A percentile compares a stretch with the other conserved stretches of the same genome.
phyloP scores from a whole-genome alignment of 805 yeast genomes.

The Candida sphagnicola region DNA sequence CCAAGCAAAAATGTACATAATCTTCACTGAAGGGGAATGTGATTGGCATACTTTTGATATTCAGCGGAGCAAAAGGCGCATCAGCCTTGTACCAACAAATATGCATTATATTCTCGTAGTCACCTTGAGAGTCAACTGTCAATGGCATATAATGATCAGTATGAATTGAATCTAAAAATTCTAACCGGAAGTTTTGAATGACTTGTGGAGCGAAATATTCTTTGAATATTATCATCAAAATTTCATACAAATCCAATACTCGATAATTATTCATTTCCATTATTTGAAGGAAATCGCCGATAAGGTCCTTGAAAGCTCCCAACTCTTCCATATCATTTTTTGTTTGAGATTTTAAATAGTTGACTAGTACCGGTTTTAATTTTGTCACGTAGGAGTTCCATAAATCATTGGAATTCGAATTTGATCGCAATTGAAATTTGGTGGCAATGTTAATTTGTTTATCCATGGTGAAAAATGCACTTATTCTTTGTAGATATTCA shows the following conservation, averaged over 20 bases:
- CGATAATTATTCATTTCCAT: constrained; percentile 69
- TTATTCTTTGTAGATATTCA: constrained; percentile 54
- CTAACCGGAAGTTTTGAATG: constrained; percentile 51
- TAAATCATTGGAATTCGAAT: constrained; percentile 61
- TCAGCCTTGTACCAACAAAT: constrained; percentile 67
- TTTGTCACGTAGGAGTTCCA: constrained; percentile 69
- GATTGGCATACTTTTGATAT: constrained; percentile 54
- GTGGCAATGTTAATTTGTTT: constrained; percentile 62
- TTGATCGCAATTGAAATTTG: constrained; percentile 57
- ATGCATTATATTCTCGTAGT: constrained; percentile 60
- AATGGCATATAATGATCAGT: constrained; percentile 90
- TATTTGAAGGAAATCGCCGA: constrained; percentile 72
- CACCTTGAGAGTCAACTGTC: constrained; percentile 53
- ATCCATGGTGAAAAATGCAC: constrained; percentile 79
- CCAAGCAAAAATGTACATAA: constrained; percentile 82
- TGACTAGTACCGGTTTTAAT: constrained; percentile 54
- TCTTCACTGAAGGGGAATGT: constrained; percentile 78
- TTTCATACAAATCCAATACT: constrained; percentile 55
- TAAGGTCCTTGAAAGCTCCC: constrained; percentile 51
- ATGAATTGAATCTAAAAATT: constrained; percentile 59
- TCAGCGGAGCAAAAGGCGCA: constrained; percentile 41
- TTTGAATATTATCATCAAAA: constrained; percentile 55
- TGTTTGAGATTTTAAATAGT: constrained; percentile 39
- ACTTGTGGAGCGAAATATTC: constrained; percentile 55
- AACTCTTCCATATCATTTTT: constrained; percentile 40